Conservation (phyloP, 2,329 filamentous ascomycete species). For the Ilyonectria destructans region DNA sequence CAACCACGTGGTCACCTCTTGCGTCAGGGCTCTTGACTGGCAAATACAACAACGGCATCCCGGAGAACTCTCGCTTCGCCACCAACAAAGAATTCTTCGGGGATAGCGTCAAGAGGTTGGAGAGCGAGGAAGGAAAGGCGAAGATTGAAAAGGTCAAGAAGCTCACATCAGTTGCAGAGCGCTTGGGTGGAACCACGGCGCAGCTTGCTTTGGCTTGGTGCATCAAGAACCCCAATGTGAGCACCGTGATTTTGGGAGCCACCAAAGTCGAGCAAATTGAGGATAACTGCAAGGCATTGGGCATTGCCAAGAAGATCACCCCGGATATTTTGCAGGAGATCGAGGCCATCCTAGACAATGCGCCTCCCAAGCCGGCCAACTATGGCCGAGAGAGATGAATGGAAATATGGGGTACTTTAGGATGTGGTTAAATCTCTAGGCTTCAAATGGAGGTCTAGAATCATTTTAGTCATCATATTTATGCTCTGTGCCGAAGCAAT, state of each 20-base stretch:
- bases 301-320: conserved; percentile 43
- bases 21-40: conserved; percentile 72
- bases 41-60: conserved; percentile 75
- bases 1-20: conserved; percentile 75
- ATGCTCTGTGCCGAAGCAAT: no score
- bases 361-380: conserved; percentile 31
- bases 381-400: conserved; percentile 41
- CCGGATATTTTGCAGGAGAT: conserved; percentile 43
- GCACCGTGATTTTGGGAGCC: conserved; percentile 50
- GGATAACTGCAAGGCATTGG: conserved; percentile 45
- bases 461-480: no score
- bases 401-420: no score
- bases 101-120: conserved; percentile 27
- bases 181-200: conserved; percentile 43
- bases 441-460: no score
- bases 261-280: conserved; percentile 48
- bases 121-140: conserved; percentile 42
- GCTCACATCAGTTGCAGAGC: conserved; percentile 44
- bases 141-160: conserved; percentile 50
- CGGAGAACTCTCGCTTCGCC: conserved; percentile 71
- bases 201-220: conserved; percentile 48
- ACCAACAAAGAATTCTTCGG: conserved; percentile 46
- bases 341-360: conserved; percentile 45
- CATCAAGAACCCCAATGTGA: conserved; percentile 48
- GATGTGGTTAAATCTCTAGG: no score